Base-by-base conservation (phyloP, 495 filamentous ascomycete species). In the Trichocladium uniseriatum region DNA sequence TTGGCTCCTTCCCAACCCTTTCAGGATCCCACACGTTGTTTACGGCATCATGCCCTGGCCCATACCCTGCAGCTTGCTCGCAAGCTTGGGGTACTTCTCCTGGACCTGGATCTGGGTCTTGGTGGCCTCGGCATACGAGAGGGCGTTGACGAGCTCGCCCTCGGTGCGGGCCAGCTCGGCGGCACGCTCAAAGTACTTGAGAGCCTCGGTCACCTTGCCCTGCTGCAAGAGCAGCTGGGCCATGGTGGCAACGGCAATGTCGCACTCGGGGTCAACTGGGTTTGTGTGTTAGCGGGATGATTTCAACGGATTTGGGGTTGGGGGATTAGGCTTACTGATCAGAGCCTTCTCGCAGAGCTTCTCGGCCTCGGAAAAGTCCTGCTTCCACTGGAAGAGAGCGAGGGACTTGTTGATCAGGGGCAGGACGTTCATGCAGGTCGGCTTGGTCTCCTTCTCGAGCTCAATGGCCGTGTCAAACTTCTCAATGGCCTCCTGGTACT, bases 241-340 rank as follows among this genome's bases (percentile, higher is more conserved):
- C 92, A 99, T 97, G 37, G 92, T 99, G 37, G 94, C 92, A 18
- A 99, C 92, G 40, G 92, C 92, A 60, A 99, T 97, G 62, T 99
- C 92, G 63, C 92, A 97, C 65, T 99, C 92, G 28, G 94, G 92
- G 61, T 99, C 92, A 60, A 99, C 90, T 95, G 55, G n/a, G 13
- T 38, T 32, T 13, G n/a, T 6, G 62, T 49, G 61, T 70, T 46
- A 74, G 56, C 44, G 31, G 38, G 18, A 28, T 37, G 9, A 22
- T 3, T 11, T 19, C 13, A 2, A 11, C 38, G n/a, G 35, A 37
- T 19, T 16, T 16, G 15, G n/a, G 31, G 21, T 10, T 5, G 3
- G 3, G 41, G 38, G 49, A 21, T 24, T 15, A 9, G 13, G 32
- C 87, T 70, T 80, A 95, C 91, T 95, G 60, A 95, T 95, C 29